Conservation (phyloP, 768 basidiomycete genomes). For the Phlegmacium glaucopus region DNA sequence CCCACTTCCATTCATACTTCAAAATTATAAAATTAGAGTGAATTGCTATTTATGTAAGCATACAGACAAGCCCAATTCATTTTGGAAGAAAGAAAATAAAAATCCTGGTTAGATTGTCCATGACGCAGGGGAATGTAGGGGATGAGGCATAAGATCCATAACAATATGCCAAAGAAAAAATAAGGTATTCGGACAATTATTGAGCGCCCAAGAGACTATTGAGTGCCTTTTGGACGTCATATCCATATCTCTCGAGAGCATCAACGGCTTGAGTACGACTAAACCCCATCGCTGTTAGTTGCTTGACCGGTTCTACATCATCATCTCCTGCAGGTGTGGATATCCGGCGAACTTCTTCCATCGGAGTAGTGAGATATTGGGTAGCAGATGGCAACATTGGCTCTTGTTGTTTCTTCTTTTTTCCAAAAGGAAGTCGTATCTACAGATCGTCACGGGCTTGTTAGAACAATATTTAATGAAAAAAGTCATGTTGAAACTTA, state of each 20-base stretch:
- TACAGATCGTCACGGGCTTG: constrained; percentile 18
- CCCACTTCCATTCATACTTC: too few species aligned
- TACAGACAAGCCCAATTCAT: constrained; percentile 9
- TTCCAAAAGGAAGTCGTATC: constrained; percentile 80
- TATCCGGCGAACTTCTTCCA: constrained; percentile 39
- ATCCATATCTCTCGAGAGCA: constrained; percentile 81
- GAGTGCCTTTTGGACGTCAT: constrained; percentile 75
- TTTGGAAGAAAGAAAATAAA: constrained; percentile 8
- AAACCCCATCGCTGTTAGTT: constrained; percentile 90
- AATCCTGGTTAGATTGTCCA: constrained; percentile 14
- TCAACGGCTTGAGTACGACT: constrained; percentile 74
- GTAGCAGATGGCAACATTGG: constrained; percentile 39
- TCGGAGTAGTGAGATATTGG: constrained; percentile 38
- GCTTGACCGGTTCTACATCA: constrained; percentile 74
- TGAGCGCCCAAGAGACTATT: constrained; percentile 61
- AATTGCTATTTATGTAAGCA: constrained; percentile 6
- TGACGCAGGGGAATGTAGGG: constrained; percentile 10
- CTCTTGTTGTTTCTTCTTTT: constrained; percentile 60
- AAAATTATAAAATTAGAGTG: constrained; percentile 4
- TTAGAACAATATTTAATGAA: neutral
- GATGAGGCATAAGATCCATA: neutral
- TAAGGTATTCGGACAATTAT: constrained; percentile 5
- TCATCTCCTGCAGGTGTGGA: constrained; percentile 58
- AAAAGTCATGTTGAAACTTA: constrained; percentile 35
- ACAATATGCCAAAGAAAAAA: neutral